A percentile compares a stretch with the other conserved stretches of the same genome.
phyloP scores from a whole-genome alignment of 371 early-diverging fungal species.

The Nematocida homosporus region DNA sequence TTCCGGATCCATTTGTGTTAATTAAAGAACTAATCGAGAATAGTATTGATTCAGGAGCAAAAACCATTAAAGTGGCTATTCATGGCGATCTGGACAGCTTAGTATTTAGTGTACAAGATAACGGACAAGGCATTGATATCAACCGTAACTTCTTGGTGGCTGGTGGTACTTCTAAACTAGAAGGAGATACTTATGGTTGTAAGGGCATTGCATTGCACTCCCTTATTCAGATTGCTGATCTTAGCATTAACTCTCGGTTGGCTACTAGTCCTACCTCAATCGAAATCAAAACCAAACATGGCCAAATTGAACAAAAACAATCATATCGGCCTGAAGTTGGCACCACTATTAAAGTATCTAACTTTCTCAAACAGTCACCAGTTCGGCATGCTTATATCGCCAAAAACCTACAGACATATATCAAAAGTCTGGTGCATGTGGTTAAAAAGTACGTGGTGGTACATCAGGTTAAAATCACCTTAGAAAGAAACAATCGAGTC shows the following conservation, averaged over 20 bases:
- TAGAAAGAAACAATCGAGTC: conserved; percentile 46
- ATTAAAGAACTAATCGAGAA: conserved; percentile 94
- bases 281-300: neutral
- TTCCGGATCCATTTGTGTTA: conserved; percentile 62
- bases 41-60: conserved; percentile 83
- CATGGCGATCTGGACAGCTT: conserved; percentile 75
- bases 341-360: conserved; percentile 74
- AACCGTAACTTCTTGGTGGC: conserved; percentile 69
- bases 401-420: conserved; percentile 75
- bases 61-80: conserved; percentile 73
- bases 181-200: conserved; percentile 25
- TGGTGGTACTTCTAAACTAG: conserved; percentile 41
- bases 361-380: conserved; percentile 78
- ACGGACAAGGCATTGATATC: conserved; percentile 84
- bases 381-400: conserved; percentile 74
- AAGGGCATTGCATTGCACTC: conserved; percentile 35
- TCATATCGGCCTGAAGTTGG: conserved; percentile 69
- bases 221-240: conserved; percentile 4
- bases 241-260: conserved; percentile 7
- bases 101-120: conserved; percentile 79
- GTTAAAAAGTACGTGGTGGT: conserved; percentile 74
- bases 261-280: neutral
- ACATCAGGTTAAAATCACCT: conserved; percentile 52
- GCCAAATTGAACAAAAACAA: neutral
- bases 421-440: conserved; percentile 73